phyloP scores from a whole-genome alignment of 768 basidiomycete species.

The Sistotremastrum niveocremeum region DNA sequence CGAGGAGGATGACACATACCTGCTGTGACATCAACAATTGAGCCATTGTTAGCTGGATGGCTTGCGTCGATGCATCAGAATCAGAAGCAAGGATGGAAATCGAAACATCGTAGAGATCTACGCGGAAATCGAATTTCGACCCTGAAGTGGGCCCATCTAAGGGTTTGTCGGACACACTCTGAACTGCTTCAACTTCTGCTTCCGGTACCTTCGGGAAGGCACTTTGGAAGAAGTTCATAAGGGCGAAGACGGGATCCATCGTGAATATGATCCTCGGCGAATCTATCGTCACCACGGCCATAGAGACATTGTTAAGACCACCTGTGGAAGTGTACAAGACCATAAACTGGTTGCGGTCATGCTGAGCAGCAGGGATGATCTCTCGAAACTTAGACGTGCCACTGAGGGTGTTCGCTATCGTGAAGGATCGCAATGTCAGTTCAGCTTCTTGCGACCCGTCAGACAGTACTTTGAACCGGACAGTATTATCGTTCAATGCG shows the following conservation, averaged over 20 bases:
- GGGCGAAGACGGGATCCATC: slow-evolving; percentile 76
- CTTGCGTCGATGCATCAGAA: slow-evolving; percentile 60
- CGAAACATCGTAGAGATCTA: slow-evolving; percentile 85
- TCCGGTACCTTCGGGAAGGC: slow-evolving; percentile 24
- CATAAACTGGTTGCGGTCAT: slow-evolving; percentile 88
- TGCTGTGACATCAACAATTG: slow-evolving; percentile 86
- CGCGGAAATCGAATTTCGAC: slow-evolving; percentile 43
- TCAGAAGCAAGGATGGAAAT: slow-evolving; percentile 84
- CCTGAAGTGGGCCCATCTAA: slow-evolving; percentile 7
- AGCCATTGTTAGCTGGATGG: slow-evolving; percentile 73
- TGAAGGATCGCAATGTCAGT: slow-evolving; percentile 79
- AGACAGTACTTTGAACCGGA: slow-evolving; percentile 70
- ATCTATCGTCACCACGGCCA: slow-evolving; percentile 82
- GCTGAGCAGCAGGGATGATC: slow-evolving; percentile 84
- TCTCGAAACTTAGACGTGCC: slow-evolving; percentile 81
- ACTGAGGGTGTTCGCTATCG: slow-evolving; percentile 77
- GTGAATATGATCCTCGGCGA: slow-evolving; percentile 89
- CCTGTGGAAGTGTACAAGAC: slow-evolving; percentile 73
- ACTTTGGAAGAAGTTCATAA: slow-evolving; percentile 74
- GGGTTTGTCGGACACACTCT: slow-evolving; percentile 3
- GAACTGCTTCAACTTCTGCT: slow-evolving; percentile 7
- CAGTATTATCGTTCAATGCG: slow-evolving; percentile 62
- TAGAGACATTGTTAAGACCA: slow-evolving; percentile 36
- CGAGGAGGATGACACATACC: slow-evolving; percentile 27
- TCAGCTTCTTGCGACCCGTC: slow-evolving; percentile 82